A percentile compares a stretch with the other conserved stretches of the same genome.
phyloP scores from a whole-genome alignment of 2,329 filamentous ascomycete genomes.

The Grosmannia serpens region DNA sequence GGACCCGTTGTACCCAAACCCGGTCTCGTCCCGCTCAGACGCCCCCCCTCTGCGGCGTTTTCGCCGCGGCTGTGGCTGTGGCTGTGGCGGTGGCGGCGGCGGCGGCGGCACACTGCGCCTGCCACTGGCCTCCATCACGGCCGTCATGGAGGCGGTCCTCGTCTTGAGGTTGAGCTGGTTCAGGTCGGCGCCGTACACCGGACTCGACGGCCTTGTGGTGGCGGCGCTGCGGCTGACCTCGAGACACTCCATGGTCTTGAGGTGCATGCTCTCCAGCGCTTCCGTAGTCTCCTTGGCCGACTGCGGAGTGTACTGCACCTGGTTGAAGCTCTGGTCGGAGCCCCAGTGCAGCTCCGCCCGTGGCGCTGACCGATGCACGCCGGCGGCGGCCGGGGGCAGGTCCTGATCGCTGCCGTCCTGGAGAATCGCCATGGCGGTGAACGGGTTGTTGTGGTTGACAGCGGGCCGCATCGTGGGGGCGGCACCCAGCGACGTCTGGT shows the following conservation, averaged over 20 bases:
- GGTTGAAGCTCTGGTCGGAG: slow-evolving; percentile 53
- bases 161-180: slow-evolving; percentile 13
- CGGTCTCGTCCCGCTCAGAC: not conserved
- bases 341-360: slow-evolving; percentile 30
- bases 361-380: not conserved
- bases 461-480: not conserved
- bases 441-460: not conserved
- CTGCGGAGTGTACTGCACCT: slow-evolving; percentile 40
- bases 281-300: slow-evolving; percentile 47
- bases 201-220: slow-evolving; percentile 49
- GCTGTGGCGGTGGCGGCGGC: not conserved
- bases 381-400: not conserved
- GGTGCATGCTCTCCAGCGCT: slow-evolving; percentile 40
- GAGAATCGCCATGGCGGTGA: not conserved
- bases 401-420: not conserved
- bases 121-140: slow-evolving; percentile 21
- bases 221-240: slow-evolving; percentile 44
- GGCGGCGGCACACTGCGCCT: slow-evolving; percentile 26
- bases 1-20: not conserved
- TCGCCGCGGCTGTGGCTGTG: slow-evolving; percentile 15
- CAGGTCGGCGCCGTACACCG: slow-evolving; percentile 22
- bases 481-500: not conserved
- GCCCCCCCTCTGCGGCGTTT: slow-evolving; percentile 36
- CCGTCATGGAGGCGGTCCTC: slow-evolving; percentile 13
- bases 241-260: slow-evolving; percentile 46